Evolutionary conservation across 2,329 filamentous ascomycete genomes (phyloP).

Genomic region (Aureobasidium lini): DNA sequence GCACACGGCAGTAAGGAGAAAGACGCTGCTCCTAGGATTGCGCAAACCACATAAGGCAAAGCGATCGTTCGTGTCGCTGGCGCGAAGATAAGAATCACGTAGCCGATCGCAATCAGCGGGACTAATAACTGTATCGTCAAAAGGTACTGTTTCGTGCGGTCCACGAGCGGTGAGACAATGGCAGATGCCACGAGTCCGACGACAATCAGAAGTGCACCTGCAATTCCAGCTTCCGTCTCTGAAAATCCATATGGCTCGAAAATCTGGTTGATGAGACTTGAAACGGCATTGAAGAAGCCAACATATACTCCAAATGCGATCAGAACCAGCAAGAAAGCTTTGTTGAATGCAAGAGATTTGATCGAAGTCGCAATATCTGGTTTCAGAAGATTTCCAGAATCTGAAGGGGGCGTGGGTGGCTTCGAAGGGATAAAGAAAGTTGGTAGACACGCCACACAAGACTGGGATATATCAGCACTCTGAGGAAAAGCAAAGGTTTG

Average conservation of each 20-base stretch:
- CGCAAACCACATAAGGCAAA: conserved; percentile 68
- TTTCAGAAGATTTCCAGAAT: conserved; percentile 52
- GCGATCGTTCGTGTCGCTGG: conserved; percentile 54
- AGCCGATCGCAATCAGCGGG: conserved; percentile 55
- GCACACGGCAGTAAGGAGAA: conserved; percentile 78
- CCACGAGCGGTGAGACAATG: conserved; percentile 71
- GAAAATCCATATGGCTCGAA: conserved; percentile 77
- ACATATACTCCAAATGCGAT: conserved; percentile 79
- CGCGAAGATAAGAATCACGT: conserved; percentile 77
- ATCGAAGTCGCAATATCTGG: conserved; percentile 50
- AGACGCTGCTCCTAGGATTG: conserved; percentile 67
- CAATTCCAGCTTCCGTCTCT: conserved; percentile 80
- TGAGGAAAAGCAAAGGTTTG: neutral
- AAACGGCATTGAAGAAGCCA: conserved; percentile 88
- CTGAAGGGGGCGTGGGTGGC: conserved; percentile 70
- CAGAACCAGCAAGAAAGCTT: conserved; percentile 73
- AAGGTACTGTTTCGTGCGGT: conserved; percentile 75
- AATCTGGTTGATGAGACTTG: conserved; percentile 83
- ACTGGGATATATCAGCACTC: conserved; percentile 19
- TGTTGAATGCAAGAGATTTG: conserved; percentile 40
- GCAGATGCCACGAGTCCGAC: conserved; percentile 75
- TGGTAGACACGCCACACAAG: conserved; percentile 60
- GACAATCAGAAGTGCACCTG: conserved; percentile 80
- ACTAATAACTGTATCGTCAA: conserved; percentile 64
- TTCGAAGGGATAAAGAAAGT: conserved; percentile 71